Conservation (phyloP, 768 basidiomycete genomes). For the Sistotremastrum niveocremeum region DNA sequence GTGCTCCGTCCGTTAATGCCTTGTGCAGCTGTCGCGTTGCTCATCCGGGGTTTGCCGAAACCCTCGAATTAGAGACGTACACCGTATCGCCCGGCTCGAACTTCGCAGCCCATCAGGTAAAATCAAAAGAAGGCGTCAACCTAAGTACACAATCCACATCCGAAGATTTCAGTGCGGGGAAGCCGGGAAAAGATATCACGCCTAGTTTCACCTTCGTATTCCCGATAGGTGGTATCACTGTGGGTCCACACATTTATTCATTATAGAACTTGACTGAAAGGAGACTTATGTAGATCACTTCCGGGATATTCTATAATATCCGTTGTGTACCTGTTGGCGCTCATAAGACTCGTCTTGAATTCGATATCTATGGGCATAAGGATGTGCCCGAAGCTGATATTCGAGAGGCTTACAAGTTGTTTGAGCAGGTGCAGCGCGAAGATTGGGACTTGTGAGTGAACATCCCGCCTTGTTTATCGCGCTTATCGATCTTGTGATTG, state of each 20-base stretch:
- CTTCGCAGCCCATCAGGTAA: slow-evolving; percentile 3
- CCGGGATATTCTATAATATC: background rate
- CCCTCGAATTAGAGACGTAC: slow-evolving; percentile 4
- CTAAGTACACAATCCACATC: background rate
- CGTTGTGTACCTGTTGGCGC: background rate
- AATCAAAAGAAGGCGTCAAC: background rate
- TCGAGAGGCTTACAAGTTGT: background rate
- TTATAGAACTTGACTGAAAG: slow-evolving; percentile 1
- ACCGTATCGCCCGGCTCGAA: slow-evolving; percentile 3
- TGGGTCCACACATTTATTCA: background rate
- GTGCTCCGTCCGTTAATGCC: background rate
- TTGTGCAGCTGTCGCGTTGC: background rate
- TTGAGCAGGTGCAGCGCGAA: slow-evolving; percentile 7
- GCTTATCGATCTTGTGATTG: no score
- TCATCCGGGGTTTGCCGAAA: slow-evolving; percentile 6
- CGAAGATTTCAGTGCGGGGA: background rate
- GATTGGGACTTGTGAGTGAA: slow-evolving; percentile 3
- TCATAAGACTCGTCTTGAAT: background rate
- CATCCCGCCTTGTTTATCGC: no score
- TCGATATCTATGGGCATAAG: slow-evolving; percentile 4
- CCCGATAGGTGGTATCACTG: slow-evolving; percentile 3
- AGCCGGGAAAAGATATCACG: background rate
- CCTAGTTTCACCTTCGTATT: slow-evolving; percentile 5
- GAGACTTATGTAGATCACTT: slow-evolving; percentile 2
- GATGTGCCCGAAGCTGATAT: background rate